Evolutionary conservation across 805 yeast genomes (phyloP).

Genomic region (Schwanniomyces polymorphus): DNA sequence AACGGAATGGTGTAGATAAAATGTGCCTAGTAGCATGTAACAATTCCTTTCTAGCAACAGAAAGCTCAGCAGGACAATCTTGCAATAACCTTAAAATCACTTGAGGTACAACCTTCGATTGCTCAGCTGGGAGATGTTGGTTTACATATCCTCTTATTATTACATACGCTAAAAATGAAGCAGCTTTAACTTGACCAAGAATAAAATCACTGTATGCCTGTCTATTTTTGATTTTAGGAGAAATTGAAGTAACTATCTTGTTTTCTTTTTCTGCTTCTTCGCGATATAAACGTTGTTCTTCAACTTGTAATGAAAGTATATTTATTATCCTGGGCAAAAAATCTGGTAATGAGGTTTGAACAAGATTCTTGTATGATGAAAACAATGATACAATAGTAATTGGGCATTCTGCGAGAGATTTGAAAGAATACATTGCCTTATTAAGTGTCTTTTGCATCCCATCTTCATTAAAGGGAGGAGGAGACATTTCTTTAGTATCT

Average conservation of each 20-base stretch:
- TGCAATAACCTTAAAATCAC: constrained; percentile 81
- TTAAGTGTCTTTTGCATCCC: constrained; percentile 53
- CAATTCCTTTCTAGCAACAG: constrained; percentile 88
- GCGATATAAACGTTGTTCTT: constrained; percentile 56
- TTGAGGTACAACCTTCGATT: constrained; percentile 72
- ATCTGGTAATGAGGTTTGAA: constrained; percentile 65
- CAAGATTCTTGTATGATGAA: constrained; percentile 79
- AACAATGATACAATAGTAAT: constrained; percentile 92
- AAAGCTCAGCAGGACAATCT: constrained; percentile 93
- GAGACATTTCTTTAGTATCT: constrained; percentile 24
- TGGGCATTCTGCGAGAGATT: constrained; percentile 93
- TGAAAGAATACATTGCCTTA: constrained; percentile 79
- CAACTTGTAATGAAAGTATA: constrained; percentile 74
- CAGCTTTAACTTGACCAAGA: constrained; percentile 92
- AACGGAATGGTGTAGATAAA: constrained; percentile 83
- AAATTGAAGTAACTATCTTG: constrained; percentile 64
- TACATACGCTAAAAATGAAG: constrained; percentile 90
- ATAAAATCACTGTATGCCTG: constrained; percentile 84
- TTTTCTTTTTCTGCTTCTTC: constrained; percentile 54
- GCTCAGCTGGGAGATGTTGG: constrained; percentile 47
- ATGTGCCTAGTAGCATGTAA: constrained; percentile 94
- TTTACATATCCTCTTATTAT: constrained; percentile 81
- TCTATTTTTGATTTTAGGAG: constrained; percentile 74
- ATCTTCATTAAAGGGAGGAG: constrained; percentile 43
- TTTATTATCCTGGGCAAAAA: constrained; percentile 83